phyloP scores from a whole-genome alignment of 352 stramenopile species.

The Phytophthora megakarya region DNA sequence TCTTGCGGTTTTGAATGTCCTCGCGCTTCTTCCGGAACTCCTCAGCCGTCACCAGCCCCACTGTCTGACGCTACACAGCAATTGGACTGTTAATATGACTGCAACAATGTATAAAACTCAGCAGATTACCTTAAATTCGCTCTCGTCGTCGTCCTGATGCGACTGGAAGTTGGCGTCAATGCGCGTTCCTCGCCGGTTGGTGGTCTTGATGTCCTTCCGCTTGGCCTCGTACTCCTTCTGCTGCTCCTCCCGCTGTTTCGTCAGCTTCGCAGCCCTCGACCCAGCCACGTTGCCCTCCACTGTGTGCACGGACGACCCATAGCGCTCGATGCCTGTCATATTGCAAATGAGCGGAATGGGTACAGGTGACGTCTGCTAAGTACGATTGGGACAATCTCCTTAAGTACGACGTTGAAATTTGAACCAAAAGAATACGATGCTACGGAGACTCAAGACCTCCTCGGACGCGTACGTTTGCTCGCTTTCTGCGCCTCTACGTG shows the following conservation, averaged over 20 bases:
- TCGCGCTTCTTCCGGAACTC: conserved; percentile 93
- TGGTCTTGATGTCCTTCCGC: conserved; percentile 90
- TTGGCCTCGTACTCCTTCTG: conserved; percentile 94
- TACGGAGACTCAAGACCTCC: conserved; percentile 69
- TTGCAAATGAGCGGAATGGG: too few relatives aligned
- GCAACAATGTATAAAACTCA: background rate
- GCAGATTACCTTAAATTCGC: conserved; percentile 78
- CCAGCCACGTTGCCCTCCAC: conserved; percentile 97
- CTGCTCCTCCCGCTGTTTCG: conserved; percentile 93
- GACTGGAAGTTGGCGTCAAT: conserved; percentile 94
- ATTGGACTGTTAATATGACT: background rate
- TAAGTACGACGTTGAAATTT: conserved; percentile 33
- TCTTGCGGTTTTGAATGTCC: conserved; percentile 60
- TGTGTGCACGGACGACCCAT: conserved; percentile 92
- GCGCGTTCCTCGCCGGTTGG: conserved; percentile 74
- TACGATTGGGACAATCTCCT: conserved; percentile 17
- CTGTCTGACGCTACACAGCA: conserved; percentile 69
- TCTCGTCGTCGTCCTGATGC: conserved; percentile 77
- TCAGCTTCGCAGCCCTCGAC: conserved; percentile 87
- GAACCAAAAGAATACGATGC: conserved; percentile 40
- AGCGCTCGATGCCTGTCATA: conserved; percentile 78
- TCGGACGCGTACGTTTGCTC: conserved; percentile 49
- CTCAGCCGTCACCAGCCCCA: conserved; percentile 94
- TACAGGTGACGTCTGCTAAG: too few relatives aligned
- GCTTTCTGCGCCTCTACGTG: background rate